These are phyloP conservation scores for Aspergillus hortae DNA, from an alignment of 2,329 filamentous ascomycete genomes.

Conservation along the genomic window DNA sequence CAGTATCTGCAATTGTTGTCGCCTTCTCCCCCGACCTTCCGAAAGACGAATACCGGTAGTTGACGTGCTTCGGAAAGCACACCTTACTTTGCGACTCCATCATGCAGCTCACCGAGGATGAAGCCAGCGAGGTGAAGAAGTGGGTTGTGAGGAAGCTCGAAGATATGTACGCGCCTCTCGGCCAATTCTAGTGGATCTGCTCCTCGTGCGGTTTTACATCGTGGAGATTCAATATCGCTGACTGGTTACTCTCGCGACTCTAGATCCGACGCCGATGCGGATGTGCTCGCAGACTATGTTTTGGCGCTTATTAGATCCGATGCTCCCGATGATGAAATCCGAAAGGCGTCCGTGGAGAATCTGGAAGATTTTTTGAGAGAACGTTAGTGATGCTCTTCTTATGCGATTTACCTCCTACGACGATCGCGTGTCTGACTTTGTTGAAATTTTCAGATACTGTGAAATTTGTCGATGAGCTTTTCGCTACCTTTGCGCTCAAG, in stretches of 20 bases:
- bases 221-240: background rate
- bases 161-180: slow-evolving; percentile 45
- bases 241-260: background rate
- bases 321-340: slow-evolving; percentile 52
- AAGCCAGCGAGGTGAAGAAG: slow-evolving; percentile 52
- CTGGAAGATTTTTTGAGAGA: slow-evolving; percentile 58
- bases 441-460: slow-evolving; percentile 41
- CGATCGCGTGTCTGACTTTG: slow-evolving; percentile 10
- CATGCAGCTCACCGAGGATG: slow-evolving; percentile 55
- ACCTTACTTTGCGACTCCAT: background rate
- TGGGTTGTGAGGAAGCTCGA: slow-evolving; percentile 59
- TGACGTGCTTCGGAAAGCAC: background rate
- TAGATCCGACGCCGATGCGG: slow-evolving; percentile 60
- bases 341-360: slow-evolving; percentile 52
- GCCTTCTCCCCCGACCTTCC: background rate
- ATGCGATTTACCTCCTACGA: background rate
- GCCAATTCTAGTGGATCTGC: background rate
- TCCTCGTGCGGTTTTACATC: background rate
- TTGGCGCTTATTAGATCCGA: slow-evolving; percentile 56
- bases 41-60: background rate
- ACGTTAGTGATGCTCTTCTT: slow-evolving; percentile 33
- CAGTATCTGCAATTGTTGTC: background rate
- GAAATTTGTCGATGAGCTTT: slow-evolving; percentile 55
- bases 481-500: slow-evolving; percentile 49
- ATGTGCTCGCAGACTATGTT: slow-evolving; percentile 61